A percentile compares a stretch with the other conserved stretches of the same genome.
phyloP scores from a whole-genome alignment of 1,139 yeast genomes.

The Protomyces macrosporus region DNA sequence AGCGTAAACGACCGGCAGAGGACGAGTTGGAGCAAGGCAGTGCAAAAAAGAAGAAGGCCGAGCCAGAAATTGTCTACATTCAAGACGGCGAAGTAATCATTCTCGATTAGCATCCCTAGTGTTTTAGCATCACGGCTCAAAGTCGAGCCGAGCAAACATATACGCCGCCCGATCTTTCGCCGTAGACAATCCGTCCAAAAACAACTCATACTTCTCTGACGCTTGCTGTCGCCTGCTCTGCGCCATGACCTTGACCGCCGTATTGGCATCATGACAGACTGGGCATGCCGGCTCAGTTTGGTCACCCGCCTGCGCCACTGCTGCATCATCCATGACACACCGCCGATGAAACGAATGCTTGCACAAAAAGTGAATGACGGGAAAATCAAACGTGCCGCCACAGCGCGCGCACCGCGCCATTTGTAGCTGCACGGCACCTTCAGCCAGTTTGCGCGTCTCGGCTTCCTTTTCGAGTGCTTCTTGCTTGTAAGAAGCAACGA shows the following conservation, averaged over 20 bases:
- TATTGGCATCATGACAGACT: constrained; percentile 10
- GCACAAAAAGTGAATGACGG: constrained; percentile 80
- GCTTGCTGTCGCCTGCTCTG: constrained; percentile 4
- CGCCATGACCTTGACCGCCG: constrained; percentile 6
- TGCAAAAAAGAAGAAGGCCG: constrained; percentile 1
- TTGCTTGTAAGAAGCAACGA: constrained; percentile 60
- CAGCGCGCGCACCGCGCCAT: constrained; percentile 70
- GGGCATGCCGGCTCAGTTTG: constrained; percentile 2
- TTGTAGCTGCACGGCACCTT: constrained; percentile 54
- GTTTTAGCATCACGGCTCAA: not conserved
- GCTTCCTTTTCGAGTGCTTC: constrained; percentile 58
- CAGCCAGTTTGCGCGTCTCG: constrained; percentile 50
- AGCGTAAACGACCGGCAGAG: constrained; percentile 12
- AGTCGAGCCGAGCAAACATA: constrained; percentile 4
- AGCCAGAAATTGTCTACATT: constrained; percentile 3
- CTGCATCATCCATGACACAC: constrained; percentile 49
- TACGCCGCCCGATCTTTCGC: constrained; percentile 11
- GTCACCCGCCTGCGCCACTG: not conserved
- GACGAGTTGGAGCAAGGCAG: not conserved
- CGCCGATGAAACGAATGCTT: constrained; percentile 81
- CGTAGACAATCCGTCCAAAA: constrained; percentile 9
- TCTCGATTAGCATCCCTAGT: not conserved
- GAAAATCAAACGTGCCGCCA: constrained; percentile 62
- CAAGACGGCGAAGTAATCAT: constrained; percentile 33
- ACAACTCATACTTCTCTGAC: constrained; percentile 9